phyloP scores from a whole-genome alignment of 179 eudicot genomes.

The Camellia oleifera region DNA sequence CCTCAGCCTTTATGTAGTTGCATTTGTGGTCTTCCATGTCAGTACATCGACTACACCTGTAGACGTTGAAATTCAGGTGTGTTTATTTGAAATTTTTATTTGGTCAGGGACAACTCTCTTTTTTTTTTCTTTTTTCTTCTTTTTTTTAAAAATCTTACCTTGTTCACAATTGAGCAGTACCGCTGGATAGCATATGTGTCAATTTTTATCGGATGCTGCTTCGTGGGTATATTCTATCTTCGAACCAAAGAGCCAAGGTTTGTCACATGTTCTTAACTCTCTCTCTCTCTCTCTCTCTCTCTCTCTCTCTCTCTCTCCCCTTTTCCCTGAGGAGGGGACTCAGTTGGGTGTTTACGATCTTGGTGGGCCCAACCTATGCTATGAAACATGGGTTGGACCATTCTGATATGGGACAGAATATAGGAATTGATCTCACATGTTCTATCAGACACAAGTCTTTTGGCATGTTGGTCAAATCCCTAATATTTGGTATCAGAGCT shows the following conservation, averaged over 20 bases:
- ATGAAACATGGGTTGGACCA: no score
- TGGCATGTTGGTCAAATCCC: no score
- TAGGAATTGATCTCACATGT: no score
- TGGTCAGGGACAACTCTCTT: background rate
- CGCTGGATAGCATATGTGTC: slow-evolving; percentile 92
- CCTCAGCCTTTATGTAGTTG: slow-evolving; percentile 79
- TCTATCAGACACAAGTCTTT: no score
- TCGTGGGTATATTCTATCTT: slow-evolving; percentile 64
- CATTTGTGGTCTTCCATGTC: slow-evolving; percentile 60
- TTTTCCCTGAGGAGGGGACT: no score
- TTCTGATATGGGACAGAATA: no score
- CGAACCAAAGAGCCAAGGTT: slow-evolving; percentile 95
- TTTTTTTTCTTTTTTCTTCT: background rate
- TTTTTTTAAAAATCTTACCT: slow-evolving; percentile 14
- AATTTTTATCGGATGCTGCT: slow-evolving; percentile 81
- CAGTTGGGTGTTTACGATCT: no score
- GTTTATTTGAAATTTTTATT: background rate
- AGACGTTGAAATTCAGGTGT: slow-evolving; percentile 79
- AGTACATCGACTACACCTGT: slow-evolving; percentile 40
- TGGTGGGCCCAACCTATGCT: no score
- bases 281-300: slow-evolving; percentile 6
- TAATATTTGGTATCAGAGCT: no score
- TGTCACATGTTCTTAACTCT: slow-evolving; percentile 7
- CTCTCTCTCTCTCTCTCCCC: slow-evolving; percentile 1
- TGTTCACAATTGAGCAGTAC: slow-evolving; percentile 48